phyloP scores from a whole-genome alignment of 2,329 filamentous ascomycete genomes.

The Arthrobotrys entomopaga region DNA sequence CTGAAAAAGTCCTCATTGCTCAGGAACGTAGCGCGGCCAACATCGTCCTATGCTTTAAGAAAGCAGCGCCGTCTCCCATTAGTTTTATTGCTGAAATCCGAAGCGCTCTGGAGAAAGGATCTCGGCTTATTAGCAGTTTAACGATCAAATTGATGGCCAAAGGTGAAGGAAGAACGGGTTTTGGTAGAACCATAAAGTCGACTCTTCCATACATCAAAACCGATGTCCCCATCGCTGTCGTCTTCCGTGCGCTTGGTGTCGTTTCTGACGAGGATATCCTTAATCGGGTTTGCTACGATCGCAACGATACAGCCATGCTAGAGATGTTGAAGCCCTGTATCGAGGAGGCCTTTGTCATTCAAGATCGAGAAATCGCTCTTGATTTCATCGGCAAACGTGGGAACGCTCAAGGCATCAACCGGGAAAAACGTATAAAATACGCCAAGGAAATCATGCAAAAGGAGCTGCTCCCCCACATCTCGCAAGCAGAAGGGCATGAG shows the following conservation, averaged over 20 bases:
- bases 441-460: conserved; percentile 96
- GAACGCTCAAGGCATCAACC: conserved; percentile 76
- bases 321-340: conserved; percentile 98
- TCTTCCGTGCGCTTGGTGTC: conserved; percentile 93
- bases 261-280: conserved; percentile 98
- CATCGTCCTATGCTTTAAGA: conserved; percentile 99
- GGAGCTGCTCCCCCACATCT: conserved; percentile 95
- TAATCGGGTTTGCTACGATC: conserved; percentile 96
- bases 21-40: conserved; percentile 98
- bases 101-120: conserved; percentile 95
- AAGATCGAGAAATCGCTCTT: conserved; percentile 91
- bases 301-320: conserved; percentile 94
- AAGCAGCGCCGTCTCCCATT: conserved; percentile 89
- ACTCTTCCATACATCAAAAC: conserved; percentile 93
- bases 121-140: conserved; percentile 90
- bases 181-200: conserved; percentile 87
- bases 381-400: conserved; percentile 97
- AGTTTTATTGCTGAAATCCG: conserved; percentile 95
- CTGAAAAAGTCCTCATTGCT: conserved; percentile 97
- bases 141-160: conserved; percentile 90
- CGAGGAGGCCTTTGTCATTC: conserved; percentile 94
- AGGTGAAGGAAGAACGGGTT: conserved; percentile 76
- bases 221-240: conserved; percentile 91
- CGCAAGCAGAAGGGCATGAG: conserved; percentile 91
- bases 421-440: conserved; percentile 89